Evolutionary conservation across 306 rosid genomes (phyloP).

Genomic region (Lathyrus tuberosus): DNA sequence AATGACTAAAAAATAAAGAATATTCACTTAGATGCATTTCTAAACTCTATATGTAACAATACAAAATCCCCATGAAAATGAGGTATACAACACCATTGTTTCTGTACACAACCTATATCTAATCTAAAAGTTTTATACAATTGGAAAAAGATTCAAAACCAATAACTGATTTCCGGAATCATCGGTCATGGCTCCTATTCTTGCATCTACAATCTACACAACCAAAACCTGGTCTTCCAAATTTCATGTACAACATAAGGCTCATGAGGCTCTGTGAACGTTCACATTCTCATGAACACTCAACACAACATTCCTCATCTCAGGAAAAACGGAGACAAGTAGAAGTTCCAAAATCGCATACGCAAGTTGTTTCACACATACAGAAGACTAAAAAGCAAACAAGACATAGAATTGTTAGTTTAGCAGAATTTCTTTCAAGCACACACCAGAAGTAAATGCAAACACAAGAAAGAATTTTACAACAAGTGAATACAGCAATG

Average conservation of each 20-base stretch:
- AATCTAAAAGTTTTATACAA: slow-evolving; percentile 47
- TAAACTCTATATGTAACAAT: slow-evolving; percentile 20
- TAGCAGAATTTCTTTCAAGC: slow-evolving; percentile 2
- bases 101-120: slow-evolving; percentile 54
- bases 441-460: background rate
- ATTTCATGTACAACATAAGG: slow-evolving; percentile 36
- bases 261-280: slow-evolving; percentile 55
- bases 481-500: slow-evolving; percentile 26
- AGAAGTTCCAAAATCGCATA: slow-evolving; percentile 72
- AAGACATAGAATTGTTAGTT: slow-evolving; percentile 27
- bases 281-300: slow-evolving; percentile 61
- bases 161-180: slow-evolving; percentile 17
- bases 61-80: slow-evolving; percentile 46
- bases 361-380: slow-evolving; percentile 88
- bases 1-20: slow-evolving; percentile 45
- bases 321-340: slow-evolving; percentile 82
- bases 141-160: slow-evolving; percentile 28
- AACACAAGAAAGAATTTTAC: slow-evolving; percentile 8
- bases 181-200: background rate
- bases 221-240: slow-evolving; percentile 28
- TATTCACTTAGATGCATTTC: slow-evolving; percentile 33
- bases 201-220: slow-evolving; percentile 3
- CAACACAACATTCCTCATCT: slow-evolving; percentile 62
- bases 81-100: slow-evolving; percentile 33
- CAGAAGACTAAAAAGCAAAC: slow-evolving; percentile 58